phyloP scores from a whole-genome alignment of 768 basidiomycete species.

The Mycena rosella region DNA sequence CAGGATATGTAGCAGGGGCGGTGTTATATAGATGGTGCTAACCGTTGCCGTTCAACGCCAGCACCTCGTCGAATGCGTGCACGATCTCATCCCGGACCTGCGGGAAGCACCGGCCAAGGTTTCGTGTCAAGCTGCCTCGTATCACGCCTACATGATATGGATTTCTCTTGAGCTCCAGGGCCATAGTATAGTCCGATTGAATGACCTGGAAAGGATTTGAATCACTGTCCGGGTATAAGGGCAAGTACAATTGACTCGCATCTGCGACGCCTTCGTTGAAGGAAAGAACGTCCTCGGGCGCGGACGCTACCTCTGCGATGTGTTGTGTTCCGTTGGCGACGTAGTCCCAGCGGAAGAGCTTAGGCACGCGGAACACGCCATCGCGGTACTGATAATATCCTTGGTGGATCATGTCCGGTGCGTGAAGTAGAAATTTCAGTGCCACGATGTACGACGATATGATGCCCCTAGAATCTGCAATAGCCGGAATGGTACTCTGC shows the following conservation, averaged over 20 bases:
- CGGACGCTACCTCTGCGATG: neutral
- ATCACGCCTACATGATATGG: neutral
- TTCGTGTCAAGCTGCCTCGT: neutral
- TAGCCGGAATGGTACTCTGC: neutral
- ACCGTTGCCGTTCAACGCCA: neutral
- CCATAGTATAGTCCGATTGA: conserved; percentile 10
- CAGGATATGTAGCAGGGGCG: too few species aligned
- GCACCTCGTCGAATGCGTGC: neutral
- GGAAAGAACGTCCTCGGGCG: conserved; percentile 11
- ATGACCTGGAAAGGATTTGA: neutral
- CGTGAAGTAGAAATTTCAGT: neutral
- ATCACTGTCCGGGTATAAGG: neutral
- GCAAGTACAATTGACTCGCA: neutral
- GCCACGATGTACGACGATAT: neutral
- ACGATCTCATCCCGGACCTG: neutral
- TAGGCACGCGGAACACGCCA: conserved; percentile 7
- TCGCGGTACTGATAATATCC: neutral
- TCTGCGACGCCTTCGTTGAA: neutral
- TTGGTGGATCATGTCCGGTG: neutral
- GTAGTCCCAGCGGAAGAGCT: conserved; percentile 10
- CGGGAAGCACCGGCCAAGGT: conserved; percentile 1
- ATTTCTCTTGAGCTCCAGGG: neutral
- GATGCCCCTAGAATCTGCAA: neutral
- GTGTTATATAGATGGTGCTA: neutral
- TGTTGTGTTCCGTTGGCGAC: neutral